Base-by-base conservation (phyloP, 345 rosid genomes). In the Salix suchowensis region DNA sequence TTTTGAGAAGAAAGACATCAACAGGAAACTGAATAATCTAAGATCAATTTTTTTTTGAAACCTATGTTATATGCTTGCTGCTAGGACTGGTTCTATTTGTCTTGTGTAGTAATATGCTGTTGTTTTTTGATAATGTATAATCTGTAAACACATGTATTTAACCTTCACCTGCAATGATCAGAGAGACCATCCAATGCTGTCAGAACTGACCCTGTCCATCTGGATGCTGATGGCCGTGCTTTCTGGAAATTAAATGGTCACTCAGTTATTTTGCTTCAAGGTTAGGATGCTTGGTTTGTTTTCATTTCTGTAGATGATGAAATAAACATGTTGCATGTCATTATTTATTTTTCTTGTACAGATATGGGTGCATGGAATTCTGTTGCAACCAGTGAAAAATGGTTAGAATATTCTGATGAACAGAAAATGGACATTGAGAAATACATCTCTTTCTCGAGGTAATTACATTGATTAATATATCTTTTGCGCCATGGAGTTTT, bases 181-280 rank as follows among this genome's bases (percentile, higher is more conserved):
- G 84, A 91, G 90, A 76, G 80, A 78, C 84, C 87, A 84, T 80
- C 83, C 72, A 90, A 84, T 87, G 92, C 91, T 79, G 83, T 93
- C 81, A 90, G 97, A 86, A 88, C 87, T 6, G 92, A 79, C 52
- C 85, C 89, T 39, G 71, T 90, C 16, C 37, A 84, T n/a, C 9
- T 82, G 80, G 97, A 88, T 77, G 80, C 23, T 6, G 82, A 86
- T 28, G 96, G 93, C 19, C 84, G 30, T 58, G 75, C 75, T 58
- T 85, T 95, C 72, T 95, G 98, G 98, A 93, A 74, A 73, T 70
- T 95, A 60, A 88, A 84, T 60, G 78, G 81, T 70, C 86, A 82
- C 44, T 72, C 82, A 32, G 84, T 79, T 75, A 76, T 89, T 37
- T 80, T 93, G 83, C 91, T 88, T 76, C 98, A 93, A 93, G 96